A percentile compares a stretch with the other conserved stretches of the same genome.
Conservation (phyloP, 768 basidiomycete genomes). For the Lactarius indigo region DNA sequence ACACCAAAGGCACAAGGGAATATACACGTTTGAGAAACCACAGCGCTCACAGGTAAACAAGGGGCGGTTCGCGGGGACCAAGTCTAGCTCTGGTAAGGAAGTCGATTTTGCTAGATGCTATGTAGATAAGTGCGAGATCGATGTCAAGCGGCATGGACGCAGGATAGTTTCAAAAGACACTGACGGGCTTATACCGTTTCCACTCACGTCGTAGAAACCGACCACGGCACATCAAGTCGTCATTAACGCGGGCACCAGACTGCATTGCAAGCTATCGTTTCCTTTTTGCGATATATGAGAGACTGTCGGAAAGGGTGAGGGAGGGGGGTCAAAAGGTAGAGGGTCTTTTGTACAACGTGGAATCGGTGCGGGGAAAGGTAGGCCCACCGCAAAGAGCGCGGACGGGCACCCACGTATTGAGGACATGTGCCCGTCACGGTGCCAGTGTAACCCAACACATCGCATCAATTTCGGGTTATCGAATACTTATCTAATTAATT, state of each 20-base stretch:
- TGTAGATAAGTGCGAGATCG: background rate
- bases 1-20: conserved; percentile 26
- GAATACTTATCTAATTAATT: background rate
- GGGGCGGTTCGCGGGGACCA: conserved; percentile 19
- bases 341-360: conserved; percentile 5
- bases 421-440: conserved; percentile 13
- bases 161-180: background rate
- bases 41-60: conserved; percentile 23
- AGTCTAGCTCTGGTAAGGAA: conserved; percentile 19
- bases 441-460: background rate
- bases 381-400: background rate
- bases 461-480: background rate
- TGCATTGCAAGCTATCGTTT: background rate
- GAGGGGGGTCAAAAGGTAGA: background rate
- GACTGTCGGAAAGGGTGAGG: background rate
- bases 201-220: conserved; percentile 21
- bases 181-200: conserved; percentile 16
- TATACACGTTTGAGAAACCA: conserved; percentile 23
- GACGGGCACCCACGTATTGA: conserved; percentile 2
- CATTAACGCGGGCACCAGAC: background rate
- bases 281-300: background rate
- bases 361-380: conserved; percentile 5
- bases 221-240: conserved; percentile 18
- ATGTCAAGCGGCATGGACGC: background rate
- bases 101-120: conserved; percentile 25